Evolutionary conservation across 1,284 basidiomycete species (phyloP).

Genomic region (Rhizoctonia solani): DNA sequence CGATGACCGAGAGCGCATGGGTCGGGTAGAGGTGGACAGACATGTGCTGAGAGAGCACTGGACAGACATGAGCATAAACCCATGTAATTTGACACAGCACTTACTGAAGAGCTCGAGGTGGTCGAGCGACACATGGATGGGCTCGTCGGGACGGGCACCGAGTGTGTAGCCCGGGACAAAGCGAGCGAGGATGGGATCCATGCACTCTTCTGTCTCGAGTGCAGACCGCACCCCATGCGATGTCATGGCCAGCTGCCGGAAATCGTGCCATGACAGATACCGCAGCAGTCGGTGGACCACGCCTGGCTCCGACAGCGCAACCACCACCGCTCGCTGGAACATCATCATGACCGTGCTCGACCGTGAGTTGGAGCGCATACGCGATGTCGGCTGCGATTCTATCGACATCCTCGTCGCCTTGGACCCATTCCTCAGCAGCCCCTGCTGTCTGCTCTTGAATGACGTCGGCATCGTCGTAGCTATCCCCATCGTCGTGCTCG

Average conservation of each 20-base stretch:
- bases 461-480: background rate
- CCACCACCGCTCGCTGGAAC: constrained; percentile 39
- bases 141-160: constrained; percentile 44
- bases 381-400: background rate
- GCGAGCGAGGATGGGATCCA: constrained; percentile 59
- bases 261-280: constrained; percentile 57
- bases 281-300: constrained; percentile 53
- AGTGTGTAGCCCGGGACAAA: constrained; percentile 62
- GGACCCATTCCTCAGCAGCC: background rate
- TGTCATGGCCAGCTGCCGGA: constrained; percentile 56
- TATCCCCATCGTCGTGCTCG: constrained; percentile 8
- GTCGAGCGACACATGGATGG: constrained; percentile 56
- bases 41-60: constrained; percentile 65
- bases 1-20: constrained; percentile 58
- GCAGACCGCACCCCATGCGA: constrained; percentile 52
- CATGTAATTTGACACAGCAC: constrained; percentile 42
- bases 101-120: constrained; percentile 66
- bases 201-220: constrained; percentile 51
- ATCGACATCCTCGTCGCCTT: background rate
- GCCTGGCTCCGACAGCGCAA: constrained; percentile 49
- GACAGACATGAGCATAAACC: constrained; percentile 19
- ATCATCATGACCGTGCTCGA: constrained; percentile 20
- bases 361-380: too few species aligned
- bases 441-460: background rate
- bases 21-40: constrained; percentile 62